Base-by-base conservation (phyloP, 768 basidiomycete species). In the Lactarius hatsudake region DNA sequence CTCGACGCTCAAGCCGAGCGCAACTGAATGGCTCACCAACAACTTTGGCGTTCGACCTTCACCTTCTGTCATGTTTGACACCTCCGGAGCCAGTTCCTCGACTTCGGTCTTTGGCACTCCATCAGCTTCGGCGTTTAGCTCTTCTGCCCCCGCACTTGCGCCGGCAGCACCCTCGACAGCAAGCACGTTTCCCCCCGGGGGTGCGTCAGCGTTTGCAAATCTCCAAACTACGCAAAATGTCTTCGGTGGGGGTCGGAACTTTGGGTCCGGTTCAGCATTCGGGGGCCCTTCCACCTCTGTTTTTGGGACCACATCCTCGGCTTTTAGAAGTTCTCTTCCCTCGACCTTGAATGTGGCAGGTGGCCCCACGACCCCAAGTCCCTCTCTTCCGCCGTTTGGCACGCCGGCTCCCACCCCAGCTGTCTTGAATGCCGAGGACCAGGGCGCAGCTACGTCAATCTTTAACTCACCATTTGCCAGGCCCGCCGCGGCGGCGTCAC, bases 21-120 rank as follows among this genome's bases (percentile, higher is more conserved):
- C 72, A 58, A 75, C 73, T 61, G 78, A 72, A 68, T 78, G 74
- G 77, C 71, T 70, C 60, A 76, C 69, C 67, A 79, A 70, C 58
- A 74, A 73, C 42, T 77, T 78, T 66, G 76, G 75, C 26, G 58
- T 71, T 5, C 68, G 68, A 54, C 76, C 78, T 30, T 68, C 76
- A 5, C 67, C 70, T 17, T 65, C 60, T 5, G 63, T 63, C 28
- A 56, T 69, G 40, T 64, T 71, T 13, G 73, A 66, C 32, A 54
- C 63, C 9, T 45, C 66, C 1, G 66, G n/a, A 20, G 26, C 43
- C 3, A 54, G 61, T 20, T 59, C 66, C 15, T 66, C 72, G 5
- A 65, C 72, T 23, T 72, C 77, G 5, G 65, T 65, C 3, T 73
- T 77, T 23, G 69, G 69, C 54, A 42, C 62, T 3, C 13, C 68